These are phyloP conservation scores for Metarhizium guizhouense DNA, from an alignment of 2,329 filamentous ascomycete genomes.

Conservation along the genomic window DNA sequence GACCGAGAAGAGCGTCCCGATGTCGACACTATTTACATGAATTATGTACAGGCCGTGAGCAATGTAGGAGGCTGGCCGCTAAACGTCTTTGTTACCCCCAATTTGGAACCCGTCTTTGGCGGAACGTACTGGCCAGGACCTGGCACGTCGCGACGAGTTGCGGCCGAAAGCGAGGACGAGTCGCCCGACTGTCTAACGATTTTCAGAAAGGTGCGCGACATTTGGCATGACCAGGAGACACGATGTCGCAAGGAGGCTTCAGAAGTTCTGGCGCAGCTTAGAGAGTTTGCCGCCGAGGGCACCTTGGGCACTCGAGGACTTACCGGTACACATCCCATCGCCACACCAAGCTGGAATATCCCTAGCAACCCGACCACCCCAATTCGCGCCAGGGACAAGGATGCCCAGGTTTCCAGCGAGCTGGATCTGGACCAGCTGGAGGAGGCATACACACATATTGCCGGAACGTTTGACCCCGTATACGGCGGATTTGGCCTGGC, in stretches of 20 bases:
- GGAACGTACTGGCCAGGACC: constrained; percentile 94
- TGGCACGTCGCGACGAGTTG: constrained; percentile 36
- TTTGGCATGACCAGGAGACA: constrained; percentile 79
- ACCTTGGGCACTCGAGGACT: constrained; percentile 46
- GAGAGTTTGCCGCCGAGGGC: constrained; percentile 83
- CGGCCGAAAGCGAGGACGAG: constrained; percentile 38
- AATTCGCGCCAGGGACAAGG: constrained; percentile 13
- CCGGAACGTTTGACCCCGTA: constrained; percentile 66
- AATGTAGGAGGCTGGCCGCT: constrained; percentile 88
- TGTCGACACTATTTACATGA: constrained; percentile 95
- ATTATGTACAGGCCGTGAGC: constrained; percentile 90
- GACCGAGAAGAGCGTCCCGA: constrained; percentile 92
- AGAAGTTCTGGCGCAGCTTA: constrained; percentile 71
- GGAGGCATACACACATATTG: constrained; percentile 77
- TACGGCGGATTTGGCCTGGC: constrained; percentile 73
- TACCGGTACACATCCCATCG: constrained; percentile 18
- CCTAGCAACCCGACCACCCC: constrained; percentile 9
- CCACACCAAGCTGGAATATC: constrained; percentile 20
- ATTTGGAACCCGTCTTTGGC: constrained; percentile 88
- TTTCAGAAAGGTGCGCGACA: constrained; percentile 62
- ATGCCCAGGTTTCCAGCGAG: constrained; percentile 46
- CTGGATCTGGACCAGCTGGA: constrained; percentile 87
- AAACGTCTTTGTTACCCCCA: constrained; percentile 92
- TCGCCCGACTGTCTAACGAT: constrained; percentile 77
- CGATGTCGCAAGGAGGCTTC: constrained; percentile 75